Conservation (phyloP, 257 asterid genomes). For the Mitragyna speciosa region DNA sequence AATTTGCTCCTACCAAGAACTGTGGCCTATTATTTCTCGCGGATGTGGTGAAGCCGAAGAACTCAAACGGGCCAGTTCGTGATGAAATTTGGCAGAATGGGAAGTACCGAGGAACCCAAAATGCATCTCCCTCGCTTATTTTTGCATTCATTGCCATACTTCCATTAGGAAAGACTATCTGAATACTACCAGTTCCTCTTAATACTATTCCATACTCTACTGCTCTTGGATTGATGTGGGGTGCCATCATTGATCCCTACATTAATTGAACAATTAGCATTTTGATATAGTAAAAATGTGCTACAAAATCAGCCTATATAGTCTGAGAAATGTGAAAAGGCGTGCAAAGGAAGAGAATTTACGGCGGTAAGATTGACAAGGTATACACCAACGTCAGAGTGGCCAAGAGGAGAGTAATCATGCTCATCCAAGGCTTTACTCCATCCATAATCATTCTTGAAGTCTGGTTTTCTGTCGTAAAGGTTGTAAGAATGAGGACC, state of each 20-base stretch:
- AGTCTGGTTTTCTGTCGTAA: constrained; percentile 53
- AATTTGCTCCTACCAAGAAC: constrained; percentile 65
- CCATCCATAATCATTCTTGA: constrained; percentile 70
- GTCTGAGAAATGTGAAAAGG: not conserved
- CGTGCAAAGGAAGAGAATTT: constrained; percentile 10
- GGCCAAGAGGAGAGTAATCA: constrained; percentile 58
- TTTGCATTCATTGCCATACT: constrained; percentile 75
- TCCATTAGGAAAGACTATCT: constrained; percentile 74
- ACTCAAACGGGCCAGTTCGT: constrained; percentile 67
- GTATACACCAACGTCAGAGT: constrained; percentile 54
- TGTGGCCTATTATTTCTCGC: constrained; percentile 71
- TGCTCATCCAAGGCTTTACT: constrained; percentile 63
- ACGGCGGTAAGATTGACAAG: constrained; percentile 83
- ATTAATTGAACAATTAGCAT: not conserved
- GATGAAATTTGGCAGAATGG: constrained; percentile 95
- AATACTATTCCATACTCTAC: constrained; percentile 69
- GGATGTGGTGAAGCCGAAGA: constrained; percentile 83
- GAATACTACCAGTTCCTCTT: constrained; percentile 57
- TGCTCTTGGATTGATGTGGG: constrained; percentile 81
- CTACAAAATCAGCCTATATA: not conserved
- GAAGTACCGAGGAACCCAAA: constrained; percentile 75
- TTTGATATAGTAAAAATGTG: too few species aligned
- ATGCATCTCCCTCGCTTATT: constrained; percentile 69
- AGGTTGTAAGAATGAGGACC: constrained; percentile 68
- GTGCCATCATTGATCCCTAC: constrained; percentile 98